Base-by-base conservation (phyloP, 257 asterid genomes). In the Jasminum sambac region DNA sequence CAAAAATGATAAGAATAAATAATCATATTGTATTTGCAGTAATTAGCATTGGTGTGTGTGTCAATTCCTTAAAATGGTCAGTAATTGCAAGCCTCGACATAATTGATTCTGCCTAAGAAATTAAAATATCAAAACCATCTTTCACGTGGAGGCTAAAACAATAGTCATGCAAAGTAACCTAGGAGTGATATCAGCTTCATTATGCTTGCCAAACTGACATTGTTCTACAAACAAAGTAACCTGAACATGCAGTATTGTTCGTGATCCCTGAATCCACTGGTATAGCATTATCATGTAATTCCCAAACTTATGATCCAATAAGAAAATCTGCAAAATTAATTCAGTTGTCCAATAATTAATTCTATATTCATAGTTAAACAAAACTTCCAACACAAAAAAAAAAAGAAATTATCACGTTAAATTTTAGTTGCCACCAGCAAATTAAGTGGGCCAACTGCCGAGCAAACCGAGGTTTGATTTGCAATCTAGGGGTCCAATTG, bases 1-100 rank as follows among this genome's bases (percentile, higher is more conserved):
- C n/a, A 12, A n/a, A 13, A n/a, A 69, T 25, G 16, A 65, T 74
- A 40, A 63, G 63, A 57, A 43, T 14, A 66, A 67, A 34, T 58
- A 57, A 76, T 74, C 88, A 78, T 89, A 90, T 96, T 70, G 97
- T 86, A 70, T 92, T 96, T 76, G 96, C 96, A 71, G 98, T 92
- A 52, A 92, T 84, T 77, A 92, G 77, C 74, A 92, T 78, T 48
- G 87, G 78, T 57, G 96, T 85, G n/a, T 64, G 75, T 30, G 69
- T 63, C 62, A 66, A 62, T 61, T 79, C 81, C 79, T 75, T 69
- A 81, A 86, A 57, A 37, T 74, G 68, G 57, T 59, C 74, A 43
- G 72, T 36, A 70, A 67, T 67, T 74, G 79, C 55, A 71, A 89
- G 87, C 83, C 74, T 84, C 63, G 64, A 76, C 66, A 88, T 61